phyloP scores from a whole-genome alignment of 1,284 basidiomycete genomes.

The Cystobasidiaceae sp. region DNA sequence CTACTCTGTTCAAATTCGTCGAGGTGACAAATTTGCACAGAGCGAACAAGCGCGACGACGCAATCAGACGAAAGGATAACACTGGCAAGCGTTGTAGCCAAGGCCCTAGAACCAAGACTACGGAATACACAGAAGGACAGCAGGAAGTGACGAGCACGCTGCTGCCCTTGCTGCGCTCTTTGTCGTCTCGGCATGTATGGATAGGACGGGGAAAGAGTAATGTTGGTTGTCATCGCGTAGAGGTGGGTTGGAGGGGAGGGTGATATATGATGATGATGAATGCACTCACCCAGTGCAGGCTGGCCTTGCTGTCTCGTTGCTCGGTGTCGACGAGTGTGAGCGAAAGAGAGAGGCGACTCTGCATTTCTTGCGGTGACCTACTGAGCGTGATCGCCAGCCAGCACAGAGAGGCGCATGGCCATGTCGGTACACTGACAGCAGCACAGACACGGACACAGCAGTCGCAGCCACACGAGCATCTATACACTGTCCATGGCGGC shows the following conservation, averaged over 20 bases:
- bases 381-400: too few relatives aligned
- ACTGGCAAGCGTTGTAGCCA: conserved; percentile 30
- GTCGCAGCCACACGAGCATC: too few relatives aligned
- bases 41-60: background rate
- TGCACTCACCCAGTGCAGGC: background rate
- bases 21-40: conserved; percentile 8
- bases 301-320: too few relatives aligned
- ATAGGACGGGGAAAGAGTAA: conserved; percentile 34
- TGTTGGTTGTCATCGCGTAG: conserved; percentile 27
- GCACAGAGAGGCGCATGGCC: too few relatives aligned
- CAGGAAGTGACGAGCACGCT: background rate
- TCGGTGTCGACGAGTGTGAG: too few relatives aligned
- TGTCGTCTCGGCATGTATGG: conserved; percentile 33
- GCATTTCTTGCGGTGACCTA: too few relatives aligned
- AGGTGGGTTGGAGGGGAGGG: background rate
- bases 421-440: too few relatives aligned
- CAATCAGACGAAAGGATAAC: conserved; percentile 32
- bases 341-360: too few relatives aligned
- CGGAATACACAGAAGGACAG: conserved; percentile 13
- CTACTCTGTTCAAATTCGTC: too few relatives aligned
- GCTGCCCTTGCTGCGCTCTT: conserved; percentile 17
- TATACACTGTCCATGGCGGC: too few relatives aligned
- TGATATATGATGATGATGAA: background rate
- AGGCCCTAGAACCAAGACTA: conserved; percentile 11
- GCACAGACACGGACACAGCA: too few relatives aligned